These are phyloP conservation scores for Sugiyamaella castrensis DNA, from an alignment of 1,139 yeast species.

Conservation along the genomic window DNA sequence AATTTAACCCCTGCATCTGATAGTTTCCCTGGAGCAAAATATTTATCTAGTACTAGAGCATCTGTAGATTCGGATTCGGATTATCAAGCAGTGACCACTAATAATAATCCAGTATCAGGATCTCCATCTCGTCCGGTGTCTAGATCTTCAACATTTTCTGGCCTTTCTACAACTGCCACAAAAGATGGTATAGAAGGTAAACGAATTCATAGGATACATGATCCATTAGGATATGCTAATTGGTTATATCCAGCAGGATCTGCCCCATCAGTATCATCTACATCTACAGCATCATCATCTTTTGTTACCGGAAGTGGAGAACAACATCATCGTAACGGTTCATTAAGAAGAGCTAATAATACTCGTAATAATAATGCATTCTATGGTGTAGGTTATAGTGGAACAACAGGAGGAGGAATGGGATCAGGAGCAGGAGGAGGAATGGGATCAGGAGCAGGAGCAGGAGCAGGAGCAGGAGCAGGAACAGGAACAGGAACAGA, in stretches of 20 bases:
- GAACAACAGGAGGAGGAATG: conserved; percentile 1
- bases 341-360: too few species aligned
- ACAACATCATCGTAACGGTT: too few species aligned
- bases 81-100: conserved; percentile 26
- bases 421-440: conserved; percentile 7
- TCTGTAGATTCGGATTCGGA: conserved; percentile 38
- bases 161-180: conserved; percentile 67
- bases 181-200: conserved; percentile 72
- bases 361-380: too few species aligned
- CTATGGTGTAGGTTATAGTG: too few species aligned
- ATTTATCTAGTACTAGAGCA: conserved; percentile 30
- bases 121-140: conserved; percentile 52
- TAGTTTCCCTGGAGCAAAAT: conserved; percentile 10
- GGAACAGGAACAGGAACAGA: neutral
- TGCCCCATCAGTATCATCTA: conserved; percentile 14
- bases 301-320: neutral
- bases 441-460: conserved; percentile 4
- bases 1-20: conserved; percentile 21
- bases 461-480: conserved; percentile 6
- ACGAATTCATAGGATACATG: conserved; percentile 47
- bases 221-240: conserved; percentile 35
- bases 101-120: conserved; percentile 10
- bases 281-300: conserved; percentile 9
- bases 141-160: conserved; percentile 60
- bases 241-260: conserved; percentile 25